These are phyloP conservation scores for Zygoascus meyerae DNA, from an alignment of 1,139 yeast species.

Conservation along the genomic window DNA sequence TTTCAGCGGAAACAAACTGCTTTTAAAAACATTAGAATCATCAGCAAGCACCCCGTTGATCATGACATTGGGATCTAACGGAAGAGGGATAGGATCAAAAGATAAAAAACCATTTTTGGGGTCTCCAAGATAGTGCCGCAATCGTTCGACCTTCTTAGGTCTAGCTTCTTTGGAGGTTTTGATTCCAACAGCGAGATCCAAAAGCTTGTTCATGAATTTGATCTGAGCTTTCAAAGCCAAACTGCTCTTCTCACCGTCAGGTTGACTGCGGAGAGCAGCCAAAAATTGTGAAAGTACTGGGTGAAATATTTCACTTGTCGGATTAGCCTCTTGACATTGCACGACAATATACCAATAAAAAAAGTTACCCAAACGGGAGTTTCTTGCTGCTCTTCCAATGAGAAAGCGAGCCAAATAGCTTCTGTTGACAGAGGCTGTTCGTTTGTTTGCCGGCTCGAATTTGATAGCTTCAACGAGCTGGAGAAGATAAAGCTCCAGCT, in stretches of 20 bases:
- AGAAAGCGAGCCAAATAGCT: constrained; percentile 72
- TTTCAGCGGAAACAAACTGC: constrained; percentile 83
- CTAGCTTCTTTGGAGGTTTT: constrained; percentile 50
- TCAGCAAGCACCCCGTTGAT: constrained; percentile 75
- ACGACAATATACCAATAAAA: constrained; percentile 91
- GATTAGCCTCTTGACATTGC: constrained; percentile 43
- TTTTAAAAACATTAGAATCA: constrained; percentile 81
- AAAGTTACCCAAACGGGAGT: constrained; percentile 66
- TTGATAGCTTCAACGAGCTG: constrained; percentile 92
- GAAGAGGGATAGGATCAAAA: constrained; percentile 58
- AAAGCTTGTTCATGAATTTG: constrained; percentile 39
- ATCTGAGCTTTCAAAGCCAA: constrained; percentile 40
- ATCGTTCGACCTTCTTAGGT: constrained; percentile 48
- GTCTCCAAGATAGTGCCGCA: constrained; percentile 35
- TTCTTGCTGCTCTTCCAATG: constrained; percentile 63
- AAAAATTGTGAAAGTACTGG: constrained; percentile 31
- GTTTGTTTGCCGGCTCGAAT: constrained; percentile 44
- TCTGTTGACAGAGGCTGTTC: constrained; percentile 21
- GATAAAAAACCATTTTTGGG: constrained; percentile 37
- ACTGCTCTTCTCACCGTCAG: constrained; percentile 27
- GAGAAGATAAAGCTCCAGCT: constrained; percentile 70
- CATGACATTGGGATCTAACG: constrained; percentile 62
- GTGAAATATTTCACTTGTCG: constrained; percentile 23
- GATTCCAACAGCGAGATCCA: constrained; percentile 41
- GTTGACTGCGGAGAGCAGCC: constrained; percentile 26